A percentile compares a stretch with the other conserved stretches of the same genome.
These are phyloP conservation scores for Fusarium dimerum DNA, from an alignment of 2,329 filamentous ascomycete species.

Conservation along the genomic window DNA sequence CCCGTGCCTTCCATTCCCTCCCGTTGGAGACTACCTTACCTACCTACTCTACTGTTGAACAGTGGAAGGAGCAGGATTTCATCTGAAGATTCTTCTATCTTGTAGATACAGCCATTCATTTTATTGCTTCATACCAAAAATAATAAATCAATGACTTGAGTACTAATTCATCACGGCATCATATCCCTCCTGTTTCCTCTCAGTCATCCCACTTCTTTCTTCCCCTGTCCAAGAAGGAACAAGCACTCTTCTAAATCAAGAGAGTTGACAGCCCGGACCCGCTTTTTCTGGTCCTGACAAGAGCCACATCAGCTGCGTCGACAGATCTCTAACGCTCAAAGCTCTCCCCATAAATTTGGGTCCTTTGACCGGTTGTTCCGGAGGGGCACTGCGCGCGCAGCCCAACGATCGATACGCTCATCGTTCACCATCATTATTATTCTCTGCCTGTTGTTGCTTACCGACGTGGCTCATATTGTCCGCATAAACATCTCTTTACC, in stretches of 20 bases:
- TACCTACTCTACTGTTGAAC: no score
- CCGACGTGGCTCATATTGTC: constrained; percentile 12
- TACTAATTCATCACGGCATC: no score
- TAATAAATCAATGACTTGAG: no score
- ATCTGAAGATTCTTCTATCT: no score
- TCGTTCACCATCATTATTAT: constrained; percentile 9
- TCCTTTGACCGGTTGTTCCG: constrained; percentile 30
- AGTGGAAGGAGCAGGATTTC: no score
- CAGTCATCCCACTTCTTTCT: neutral
- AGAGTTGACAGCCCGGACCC: constrained; percentile 22
- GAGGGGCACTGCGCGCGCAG: constrained; percentile 10
- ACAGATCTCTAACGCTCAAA: constrained; percentile 14
- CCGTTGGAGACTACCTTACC: no score
- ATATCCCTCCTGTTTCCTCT: neutral
- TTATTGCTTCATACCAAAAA: no score
- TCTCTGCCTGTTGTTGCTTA: constrained; percentile 10
- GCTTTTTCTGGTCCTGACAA: constrained; percentile 12
- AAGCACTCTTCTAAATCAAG: neutral
- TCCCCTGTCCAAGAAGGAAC: neutral
- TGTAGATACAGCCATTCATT: no score
- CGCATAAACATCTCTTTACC: constrained; percentile 11
- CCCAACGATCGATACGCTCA: neutral
- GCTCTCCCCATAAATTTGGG: constrained; percentile 7
- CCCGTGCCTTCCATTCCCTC: no score
- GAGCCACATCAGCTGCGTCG: constrained; percentile 19